Conservation (phyloP, 768 basidiomycete genomes). For the Mycena polygramma region DNA sequence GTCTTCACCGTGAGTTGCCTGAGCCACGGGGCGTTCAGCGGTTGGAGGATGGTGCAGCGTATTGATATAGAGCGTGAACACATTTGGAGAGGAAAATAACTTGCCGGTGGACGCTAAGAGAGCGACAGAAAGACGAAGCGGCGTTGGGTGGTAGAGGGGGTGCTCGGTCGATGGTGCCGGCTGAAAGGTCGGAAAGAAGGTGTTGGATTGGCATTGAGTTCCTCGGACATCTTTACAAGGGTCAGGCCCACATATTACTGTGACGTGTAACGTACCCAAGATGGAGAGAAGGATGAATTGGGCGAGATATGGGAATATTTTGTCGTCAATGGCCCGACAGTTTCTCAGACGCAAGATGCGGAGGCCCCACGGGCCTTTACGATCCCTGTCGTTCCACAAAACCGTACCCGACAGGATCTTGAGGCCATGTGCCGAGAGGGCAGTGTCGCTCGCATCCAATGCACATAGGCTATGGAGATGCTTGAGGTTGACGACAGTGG, state of each 20-base stretch:
- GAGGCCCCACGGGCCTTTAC: constrained; percentile 69
- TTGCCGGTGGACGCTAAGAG: constrained; percentile 39
- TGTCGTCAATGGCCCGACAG: constrained; percentile 63
- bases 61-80: constrained; percentile 43
- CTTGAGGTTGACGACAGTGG: constrained; percentile 63
- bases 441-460: constrained; percentile 72
- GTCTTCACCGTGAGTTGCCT: constrained; percentile 20
- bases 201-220: constrained; percentile 54
- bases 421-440: constrained; percentile 66
- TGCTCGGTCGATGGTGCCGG: constrained; percentile 44
- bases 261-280: constrained; percentile 60
- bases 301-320: constrained; percentile 55
- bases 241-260: constrained; percentile 25
- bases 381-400: constrained; percentile 50
- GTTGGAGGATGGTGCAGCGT: constrained; percentile 36
- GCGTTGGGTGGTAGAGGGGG: constrained; percentile 58
- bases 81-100: constrained; percentile 50
- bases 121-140: constrained; percentile 52
- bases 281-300: constrained; percentile 72
- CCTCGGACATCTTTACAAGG: constrained; percentile 60
- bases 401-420: constrained; percentile 65
- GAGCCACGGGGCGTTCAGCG: constrained; percentile 7
- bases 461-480: constrained; percentile 68
- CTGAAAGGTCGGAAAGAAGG: constrained; percentile 40
- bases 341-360: constrained; percentile 69